These are phyloP conservation scores for Chaetomium tenue DNA, from an alignment of 495 filamentous ascomycete species.

Conservation along the genomic window DNA sequence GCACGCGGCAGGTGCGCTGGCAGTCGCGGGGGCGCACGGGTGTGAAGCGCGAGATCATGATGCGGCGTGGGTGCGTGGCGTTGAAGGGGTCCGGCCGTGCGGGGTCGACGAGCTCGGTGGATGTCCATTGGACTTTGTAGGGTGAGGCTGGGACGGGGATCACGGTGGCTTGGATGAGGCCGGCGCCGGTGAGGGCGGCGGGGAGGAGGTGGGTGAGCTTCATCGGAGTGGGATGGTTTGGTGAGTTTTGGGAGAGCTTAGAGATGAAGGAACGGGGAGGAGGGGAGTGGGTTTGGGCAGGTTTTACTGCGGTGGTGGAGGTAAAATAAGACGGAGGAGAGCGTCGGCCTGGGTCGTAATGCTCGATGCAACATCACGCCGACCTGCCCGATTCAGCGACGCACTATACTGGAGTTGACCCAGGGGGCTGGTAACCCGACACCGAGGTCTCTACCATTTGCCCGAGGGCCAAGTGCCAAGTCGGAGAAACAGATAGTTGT, in stretches of 20 bases:
- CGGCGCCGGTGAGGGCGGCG: not conserved
- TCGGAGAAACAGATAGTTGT: too few relatives aligned
- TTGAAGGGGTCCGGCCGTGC: conserved; percentile 13
- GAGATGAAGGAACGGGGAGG: not conserved
- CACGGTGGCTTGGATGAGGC: not conserved
- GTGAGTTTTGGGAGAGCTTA: too few relatives aligned
- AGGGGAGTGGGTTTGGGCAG: not conserved
- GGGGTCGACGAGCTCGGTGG: conserved; percentile 8
- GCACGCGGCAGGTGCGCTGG: conserved; percentile 2
- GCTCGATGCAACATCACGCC: not conserved
- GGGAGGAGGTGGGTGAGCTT: not conserved
- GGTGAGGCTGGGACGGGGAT: conserved; percentile 7
- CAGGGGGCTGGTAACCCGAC: not conserved
- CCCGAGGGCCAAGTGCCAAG: too few relatives aligned
- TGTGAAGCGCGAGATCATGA: conserved; percentile 17
- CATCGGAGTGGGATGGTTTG: not conserved
- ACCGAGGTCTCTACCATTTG: not conserved
- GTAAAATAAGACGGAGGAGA: not conserved
- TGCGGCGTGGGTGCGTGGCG: conserved; percentile 10
- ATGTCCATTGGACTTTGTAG: conserved; percentile 11
- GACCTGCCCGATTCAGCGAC: conserved; percentile 1
- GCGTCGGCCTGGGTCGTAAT: not conserved
- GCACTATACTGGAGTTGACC: not conserved
- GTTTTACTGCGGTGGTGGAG: not conserved
- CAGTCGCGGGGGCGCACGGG: conserved; percentile 5